Percentiles rank a stretch among this genome's conserved stretches.
These are phyloP conservation scores for Melocanna baccifera DNA, from an alignment of 176 grass and related monocot genomes.

Conservation along the genomic window DNA sequence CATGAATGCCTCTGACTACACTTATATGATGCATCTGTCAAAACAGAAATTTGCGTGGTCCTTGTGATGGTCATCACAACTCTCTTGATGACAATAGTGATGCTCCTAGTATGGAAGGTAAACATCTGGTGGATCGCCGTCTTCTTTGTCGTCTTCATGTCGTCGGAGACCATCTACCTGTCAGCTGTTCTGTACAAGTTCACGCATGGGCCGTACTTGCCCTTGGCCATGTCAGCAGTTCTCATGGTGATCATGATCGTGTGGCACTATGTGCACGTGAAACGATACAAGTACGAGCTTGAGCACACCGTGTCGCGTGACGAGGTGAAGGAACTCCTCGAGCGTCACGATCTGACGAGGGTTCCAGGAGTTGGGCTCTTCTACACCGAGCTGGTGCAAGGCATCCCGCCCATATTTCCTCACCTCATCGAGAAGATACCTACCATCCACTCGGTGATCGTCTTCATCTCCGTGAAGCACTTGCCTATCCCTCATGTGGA, in stretches of 20 bases:
- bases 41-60: conserved; percentile 58
- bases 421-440: conserved; percentile 69
- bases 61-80: conserved; percentile 70
- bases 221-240: conserved; percentile 35
- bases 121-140: conserved; percentile 47
- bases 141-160: conserved; percentile 57
- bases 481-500: conserved; percentile 44
- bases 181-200: conserved; percentile 66
- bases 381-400: conserved; percentile 80
- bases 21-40: neutral
- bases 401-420: conserved; percentile 66
- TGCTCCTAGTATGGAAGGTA: conserved; percentile 62
- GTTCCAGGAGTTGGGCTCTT: conserved; percentile 67
- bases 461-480: conserved; percentile 67
- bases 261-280: conserved; percentile 78
- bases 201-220: conserved; percentile 46
- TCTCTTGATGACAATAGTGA: conserved; percentile 52
- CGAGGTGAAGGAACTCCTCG: conserved; percentile 25
- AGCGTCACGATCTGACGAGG: conserved; percentile 24
- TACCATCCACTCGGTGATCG: conserved; percentile 46
- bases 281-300: conserved; percentile 62
- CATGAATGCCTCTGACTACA: neutral
- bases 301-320: conserved; percentile 29
- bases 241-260: conserved; percentile 65
- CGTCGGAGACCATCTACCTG: conserved; percentile 58